A percentile compares a stretch with the other conserved stretches of the same genome.
Conservation (phyloP, 2,329 filamentous ascomycete genomes). For the Talaromyces verruculosus region DNA sequence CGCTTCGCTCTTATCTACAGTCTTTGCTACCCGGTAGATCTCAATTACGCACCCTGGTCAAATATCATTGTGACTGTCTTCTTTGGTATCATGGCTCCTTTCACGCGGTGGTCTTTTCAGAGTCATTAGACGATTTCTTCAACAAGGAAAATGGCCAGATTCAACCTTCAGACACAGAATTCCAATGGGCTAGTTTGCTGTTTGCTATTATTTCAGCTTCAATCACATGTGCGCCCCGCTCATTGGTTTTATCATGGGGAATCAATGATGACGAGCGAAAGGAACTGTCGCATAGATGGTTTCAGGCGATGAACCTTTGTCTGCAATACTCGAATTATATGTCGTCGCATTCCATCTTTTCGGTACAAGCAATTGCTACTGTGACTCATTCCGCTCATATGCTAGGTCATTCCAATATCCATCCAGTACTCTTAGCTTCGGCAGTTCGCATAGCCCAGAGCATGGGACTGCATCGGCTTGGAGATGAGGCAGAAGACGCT, state of each 20-base stretch:
- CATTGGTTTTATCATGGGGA: slow-evolving; percentile 14
- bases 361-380: slow-evolving; percentile 15
- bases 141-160: slow-evolving; percentile 5
- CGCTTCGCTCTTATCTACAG: slow-evolving; percentile 9
- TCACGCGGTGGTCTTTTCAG: slow-evolving; percentile 9
- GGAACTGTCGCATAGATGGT: slow-evolving; percentile 16
- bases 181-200: slow-evolving; percentile 14
- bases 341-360: slow-evolving; percentile 19
- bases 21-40: slow-evolving; percentile 9
- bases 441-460: slow-evolving; percentile 14
- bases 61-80: slow-evolving; percentile 19
- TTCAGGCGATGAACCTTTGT: slow-evolving; percentile 12
- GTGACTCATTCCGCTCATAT: slow-evolving; percentile 17
- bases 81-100: slow-evolving; percentile 20
- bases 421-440: slow-evolving; percentile 5
- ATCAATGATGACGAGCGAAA: slow-evolving; percentile 16
- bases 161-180: neutral
- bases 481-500: neutral
- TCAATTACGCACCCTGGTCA: slow-evolving; percentile 4
- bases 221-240: slow-evolving; percentile 14
- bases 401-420: slow-evolving; percentile 14
- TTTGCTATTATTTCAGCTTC: slow-evolving; percentile 16
- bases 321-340: slow-evolving; percentile 17
- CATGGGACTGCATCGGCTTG: slow-evolving; percentile 9
- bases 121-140: slow-evolving; percentile 2